Base-by-base conservation (phyloP, 805 yeast genomes). In the Vanderwaltozyma yarrowii region DNA sequence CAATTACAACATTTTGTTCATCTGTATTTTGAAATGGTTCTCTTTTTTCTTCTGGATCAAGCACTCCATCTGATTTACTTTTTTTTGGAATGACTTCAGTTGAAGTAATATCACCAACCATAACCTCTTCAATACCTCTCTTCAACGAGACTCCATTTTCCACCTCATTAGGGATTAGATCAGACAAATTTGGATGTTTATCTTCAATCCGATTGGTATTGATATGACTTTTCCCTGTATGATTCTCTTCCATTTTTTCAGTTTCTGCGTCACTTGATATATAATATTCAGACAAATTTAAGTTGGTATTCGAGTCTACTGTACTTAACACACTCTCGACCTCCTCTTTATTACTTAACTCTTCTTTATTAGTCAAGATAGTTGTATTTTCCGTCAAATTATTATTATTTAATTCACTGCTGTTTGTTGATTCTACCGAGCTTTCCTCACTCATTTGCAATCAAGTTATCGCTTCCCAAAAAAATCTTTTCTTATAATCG, bases 201-300 rank as follows among this genome's bases (percentile, higher is more conserved):
- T 43, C 47, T 12, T 45, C 23, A 28, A 39, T 33, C n/a, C 42
- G 41, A 38, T 46, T 41, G n/a, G n/a, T n/a, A n/a, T n/a, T n/a
- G n/a, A n/a, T n/a, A 2, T 41, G 48, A 41, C 62, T 55, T 44
- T 61, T 54, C 82, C 84, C 76, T 49, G 75, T 79, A 54, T 84
- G 95, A 0, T 95, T 86, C 54, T 85, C 96, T 32, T 76, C 89
- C 84, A 86, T 76, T 49, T 75, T 80, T 54, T 87, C 96, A 0
- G 96, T 87, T 56, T 87, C 96, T 14, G 92, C 95, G 60, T 87
- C 96, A 13, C 92, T 80, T 11, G 61, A 52, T 23, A 57, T 44
- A 37, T 51, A 55, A 37, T 49, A 50, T 32, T 54, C 61, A 18
- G 38, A 36, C 19, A 36, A 30, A 30, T 36, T 36, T 2, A 33